A percentile compares a stretch with the other conserved stretches of the same genome.
phyloP scores from a whole-genome alignment of 495 filamentous ascomycete genomes.

The Hypoxylon crocopeplum region DNA sequence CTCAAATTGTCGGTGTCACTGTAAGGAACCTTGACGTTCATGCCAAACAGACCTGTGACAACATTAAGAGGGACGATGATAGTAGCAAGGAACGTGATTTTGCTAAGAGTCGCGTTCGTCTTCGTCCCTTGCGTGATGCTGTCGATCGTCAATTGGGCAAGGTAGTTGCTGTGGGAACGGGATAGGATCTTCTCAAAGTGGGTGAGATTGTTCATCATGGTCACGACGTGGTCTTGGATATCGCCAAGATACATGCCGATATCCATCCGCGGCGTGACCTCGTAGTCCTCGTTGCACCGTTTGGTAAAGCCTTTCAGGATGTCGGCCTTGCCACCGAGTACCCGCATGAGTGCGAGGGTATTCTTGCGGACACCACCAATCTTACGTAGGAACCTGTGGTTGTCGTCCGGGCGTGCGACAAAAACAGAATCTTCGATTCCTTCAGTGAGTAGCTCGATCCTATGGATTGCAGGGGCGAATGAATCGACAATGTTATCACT shows the following conservation, averaged over 20 bases:
- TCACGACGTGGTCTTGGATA: constrained; percentile 98
- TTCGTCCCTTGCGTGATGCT: constrained; percentile 80
- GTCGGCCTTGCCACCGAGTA: constrained; percentile 94
- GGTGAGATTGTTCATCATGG: constrained; percentile 94
- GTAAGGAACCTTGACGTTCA: constrained; percentile 92
- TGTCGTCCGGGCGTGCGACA: constrained; percentile 86
- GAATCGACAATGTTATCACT: constrained; percentile 97
- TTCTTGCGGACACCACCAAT: constrained; percentile 93
- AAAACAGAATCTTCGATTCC: constrained; percentile 94
- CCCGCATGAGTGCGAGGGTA: constrained; percentile 89
- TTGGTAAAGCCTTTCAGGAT: constrained; percentile 97
- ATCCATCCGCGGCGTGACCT: constrained; percentile 90
- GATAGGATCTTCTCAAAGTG: constrained; percentile 99
- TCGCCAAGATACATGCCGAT: constrained; percentile 95
- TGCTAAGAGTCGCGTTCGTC: constrained; percentile 85
- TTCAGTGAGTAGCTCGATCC: constrained; percentile 87
- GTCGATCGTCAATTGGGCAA: constrained; percentile 92
- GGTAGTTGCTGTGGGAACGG: constrained; percentile 93
- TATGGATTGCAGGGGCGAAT: constrained; percentile 86
- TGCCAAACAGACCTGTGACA: constrained; percentile 93
- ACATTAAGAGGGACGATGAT: constrained; percentile 97
- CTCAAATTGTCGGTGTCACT: constrained; percentile 56
- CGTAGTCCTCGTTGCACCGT: constrained; percentile 95
- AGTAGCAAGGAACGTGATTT: constrained; percentile 93
- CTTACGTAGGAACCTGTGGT: constrained; percentile 79